Base-by-base conservation (phyloP, 179 eudicot species). In the Beta corolliflora region DNA sequence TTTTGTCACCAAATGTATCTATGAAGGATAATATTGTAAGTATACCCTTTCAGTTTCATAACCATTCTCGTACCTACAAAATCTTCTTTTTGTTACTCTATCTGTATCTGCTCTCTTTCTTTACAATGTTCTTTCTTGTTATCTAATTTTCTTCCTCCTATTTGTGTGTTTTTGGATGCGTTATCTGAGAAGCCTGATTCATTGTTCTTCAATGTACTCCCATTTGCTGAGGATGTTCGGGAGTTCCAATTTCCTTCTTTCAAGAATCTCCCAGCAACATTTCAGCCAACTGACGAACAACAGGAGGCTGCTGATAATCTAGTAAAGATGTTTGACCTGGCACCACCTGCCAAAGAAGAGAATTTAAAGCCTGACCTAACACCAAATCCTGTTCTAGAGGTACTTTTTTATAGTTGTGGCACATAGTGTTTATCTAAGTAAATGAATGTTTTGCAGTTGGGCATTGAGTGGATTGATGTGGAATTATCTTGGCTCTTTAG, bases 211-310 rank as follows among this genome's bases (percentile, higher is more conserved):
- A 96, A 96, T 70, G 92, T 91, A 66, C 97, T 96, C 73, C 97
- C 97, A 67, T 96, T 94, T 85, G 95, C 92, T 66, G 99, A 96
- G 89, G 99, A 96, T 90, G 91, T 96, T n/a, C 85, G 99, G 54
- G 99, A 96, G 89, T 96, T 93, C 81, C 99, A 93, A 72, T 96
- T 96, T 88, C 97, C 95, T 50, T 96, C 98, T 78, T 93, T 96
- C 77, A 88, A 88, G 85, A 93, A 85, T 83, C 84, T 96, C 44
- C 97, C 99, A 48, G 80, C 82, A 79, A 84, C 93, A 79, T 82
- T 85, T 89, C 97, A 86, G 87, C 99, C 98, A 71, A 90, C 89
- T 71, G 88, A 92, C 81, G 83, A 92, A 78, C 95, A 96, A 81
- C 99, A 93, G 83, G 92, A 86, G 81, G 97, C 93, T 53, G 92